Evolutionary conservation across 306 rosid genomes (phyloP), one percentile per base, ranked within the genome.

Genomic region (Biancaea sappan): DNA sequence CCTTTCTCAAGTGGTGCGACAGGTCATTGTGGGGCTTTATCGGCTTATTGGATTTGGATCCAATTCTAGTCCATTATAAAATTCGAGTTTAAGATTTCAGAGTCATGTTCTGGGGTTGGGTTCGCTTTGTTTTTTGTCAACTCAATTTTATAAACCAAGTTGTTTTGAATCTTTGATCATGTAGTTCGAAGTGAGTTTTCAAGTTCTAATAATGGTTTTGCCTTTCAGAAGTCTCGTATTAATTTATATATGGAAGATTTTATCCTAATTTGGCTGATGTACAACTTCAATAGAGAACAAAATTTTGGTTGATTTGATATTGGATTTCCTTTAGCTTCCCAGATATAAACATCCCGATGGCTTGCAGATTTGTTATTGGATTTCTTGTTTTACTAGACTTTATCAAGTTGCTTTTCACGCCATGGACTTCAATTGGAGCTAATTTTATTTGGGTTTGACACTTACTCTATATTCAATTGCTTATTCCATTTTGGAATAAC

Each of bases 321-420:
- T 57, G 48, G 77, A 46, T 78, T 75, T 63, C 74, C 70, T 69
- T 78, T 38, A 64, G 38, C 78, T 43, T 75, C 68, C 13, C n/a
- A 48, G 14, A 53, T 69, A 28, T 58, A 43, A 48, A 28, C 73
- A 29, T 64, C 59, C 69, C 28, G 8, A 57, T 66, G 63, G 34
- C 38, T 64, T 70, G 50, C 48, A 54, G 51, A 21, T 54, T 69
- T 61, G 18, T 48, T 38, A 35, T 58, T 59, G 29, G 26, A 51
- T 68, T 75, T 69, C 60, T 57, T 71, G 43, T 25, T 71, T 58
- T n/a, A 35, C 40, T 59, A 62, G 74, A 69, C 28, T 47, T 46
- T 51, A 38, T 56, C 72, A 75, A 32, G 67, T 72, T 84, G 61
- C 72, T 72, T 80, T 84, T 69, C 57, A 76, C 16, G 24, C 80